Conservation (phyloP, 1,139 yeast species). For the Geotrichum histeridarum region DNA sequence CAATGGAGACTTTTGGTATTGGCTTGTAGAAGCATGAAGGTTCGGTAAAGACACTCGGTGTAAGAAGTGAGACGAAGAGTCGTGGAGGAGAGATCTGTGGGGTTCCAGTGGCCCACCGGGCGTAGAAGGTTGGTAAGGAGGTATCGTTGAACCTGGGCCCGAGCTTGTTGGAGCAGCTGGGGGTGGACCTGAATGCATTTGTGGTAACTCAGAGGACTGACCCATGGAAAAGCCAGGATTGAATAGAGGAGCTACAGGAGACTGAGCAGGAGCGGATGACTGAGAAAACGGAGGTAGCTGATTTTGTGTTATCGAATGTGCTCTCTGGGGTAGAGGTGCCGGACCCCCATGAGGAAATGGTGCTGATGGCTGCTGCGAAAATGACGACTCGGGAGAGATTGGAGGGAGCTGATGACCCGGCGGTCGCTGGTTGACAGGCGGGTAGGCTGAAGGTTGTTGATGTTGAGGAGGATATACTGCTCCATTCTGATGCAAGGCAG, state of each 20-base stretch:
- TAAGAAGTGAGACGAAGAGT: conserved; percentile 21
- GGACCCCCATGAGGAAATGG: conserved; percentile 12
- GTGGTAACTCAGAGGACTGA: background rate
- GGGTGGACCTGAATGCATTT: conserved; percentile 12
- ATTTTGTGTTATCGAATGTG: conserved; percentile 11
- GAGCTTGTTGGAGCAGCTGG: conserved; percentile 7
- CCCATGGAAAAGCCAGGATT: conserved; percentile 7
- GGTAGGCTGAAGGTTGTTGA: conserved; percentile 2
- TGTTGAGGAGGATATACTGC: conserved; percentile 14
- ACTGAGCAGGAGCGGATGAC: conserved; percentile 6
- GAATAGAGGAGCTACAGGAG: background rate
- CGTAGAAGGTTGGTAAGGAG: conserved; percentile 1
- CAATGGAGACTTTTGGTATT: conserved; percentile 7
- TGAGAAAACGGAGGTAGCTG: conserved; percentile 20
- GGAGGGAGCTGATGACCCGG: background rate
- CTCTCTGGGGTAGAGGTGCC: conserved; percentile 19
- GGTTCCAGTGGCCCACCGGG: background rate
- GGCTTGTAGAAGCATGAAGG: conserved; percentile 25
- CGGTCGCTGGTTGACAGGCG: conserved; percentile 2
- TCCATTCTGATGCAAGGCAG: background rate
- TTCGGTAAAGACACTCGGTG: conserved; percentile 33
- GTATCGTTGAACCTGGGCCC: background rate
- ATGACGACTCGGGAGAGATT: background rate
- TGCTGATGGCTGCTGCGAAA: background rate
- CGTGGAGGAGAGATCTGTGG: conserved; percentile 1